Conservation (phyloP, 2,329 filamentous ascomycete genomes). For the Arachnomyces sp. region DNA sequence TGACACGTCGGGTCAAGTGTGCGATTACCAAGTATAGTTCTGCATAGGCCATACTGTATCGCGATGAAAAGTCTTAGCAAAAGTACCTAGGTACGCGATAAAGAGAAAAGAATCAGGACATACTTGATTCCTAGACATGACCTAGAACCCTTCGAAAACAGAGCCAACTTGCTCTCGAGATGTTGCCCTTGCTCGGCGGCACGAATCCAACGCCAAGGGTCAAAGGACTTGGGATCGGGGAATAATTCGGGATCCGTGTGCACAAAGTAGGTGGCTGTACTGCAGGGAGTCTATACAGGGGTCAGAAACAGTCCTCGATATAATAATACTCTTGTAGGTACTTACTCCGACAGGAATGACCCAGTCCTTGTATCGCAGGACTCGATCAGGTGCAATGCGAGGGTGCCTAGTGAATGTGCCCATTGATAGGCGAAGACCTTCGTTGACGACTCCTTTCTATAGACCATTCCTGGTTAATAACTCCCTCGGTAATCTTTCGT, state of each 20-base stretch:
- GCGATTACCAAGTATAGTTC: too few relatives aligned
- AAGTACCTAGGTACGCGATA: too few relatives aligned
- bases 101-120: too few relatives aligned
- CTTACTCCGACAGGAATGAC: conserved; percentile 15
- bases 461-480: conserved; percentile 13
- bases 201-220: conserved; percentile 18
- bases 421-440: conserved; percentile 9
- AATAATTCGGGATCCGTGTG: conserved; percentile 18
- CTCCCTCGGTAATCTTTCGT: too few relatives aligned
- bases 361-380: conserved; percentile 10
- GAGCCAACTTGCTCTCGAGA: conserved; percentile 16
- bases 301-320: too few relatives aligned
- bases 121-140: conserved; percentile 17
- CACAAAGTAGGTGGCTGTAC: conserved; percentile 15
- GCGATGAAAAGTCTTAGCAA: too few relatives aligned
- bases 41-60: too few relatives aligned
- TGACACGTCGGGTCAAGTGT: too few relatives aligned
- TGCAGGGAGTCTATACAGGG: conserved; percentile 13
- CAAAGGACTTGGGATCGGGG: conserved; percentile 14
- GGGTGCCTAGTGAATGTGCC: conserved; percentile 13
- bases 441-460: too few relatives aligned
- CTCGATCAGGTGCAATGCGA: conserved; percentile 10
- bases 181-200: conserved; percentile 8
- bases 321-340: too few relatives aligned
- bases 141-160: conserved; percentile 16